phyloP scores from a whole-genome alignment of 2,329 filamentous ascomycete species.

The Aureobasidium sp. region DNA sequence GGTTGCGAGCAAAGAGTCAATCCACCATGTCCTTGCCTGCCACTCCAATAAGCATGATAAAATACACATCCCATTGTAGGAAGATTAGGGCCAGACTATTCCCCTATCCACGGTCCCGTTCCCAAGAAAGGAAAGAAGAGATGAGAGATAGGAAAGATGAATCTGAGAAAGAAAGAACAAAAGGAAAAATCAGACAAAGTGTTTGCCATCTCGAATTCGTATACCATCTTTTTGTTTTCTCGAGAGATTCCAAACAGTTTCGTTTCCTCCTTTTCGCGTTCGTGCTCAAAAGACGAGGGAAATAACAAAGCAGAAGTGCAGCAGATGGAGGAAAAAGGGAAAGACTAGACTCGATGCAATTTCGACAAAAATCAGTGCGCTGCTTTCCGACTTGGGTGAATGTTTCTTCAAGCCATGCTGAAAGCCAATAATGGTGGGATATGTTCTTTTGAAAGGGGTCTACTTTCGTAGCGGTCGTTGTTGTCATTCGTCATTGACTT shows the following conservation, averaged over 20 bases:
- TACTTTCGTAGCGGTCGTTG: conserved; percentile 20
- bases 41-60: not conserved
- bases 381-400: conserved; percentile 6
- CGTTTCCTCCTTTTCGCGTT: conserved; percentile 4
- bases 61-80: not conserved
- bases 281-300: not conserved
- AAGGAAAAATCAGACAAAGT: not conserved
- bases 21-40: not conserved
- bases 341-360: conserved; percentile 9
- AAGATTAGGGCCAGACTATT: not conserved
- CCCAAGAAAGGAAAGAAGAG: not conserved
- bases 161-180: not conserved
- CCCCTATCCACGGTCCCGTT: not conserved
- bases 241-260: conserved; percentile 1
- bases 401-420: conserved; percentile 3
- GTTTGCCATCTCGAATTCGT: conserved; percentile 9
- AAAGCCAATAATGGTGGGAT: conserved; percentile 14
- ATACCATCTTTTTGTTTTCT: conserved; percentile 8
- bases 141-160: not conserved
- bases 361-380: conserved; percentile 3
- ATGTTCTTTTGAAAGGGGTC: conserved; percentile 16
- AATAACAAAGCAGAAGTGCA: conserved; percentile 7
- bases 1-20: not conserved
- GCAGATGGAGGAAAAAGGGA: not conserved
- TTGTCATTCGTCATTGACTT: conserved; percentile 20